Evolutionary conservation across 805 yeast species (phyloP), one percentile per base, ranked within the genome.

Genomic region (Ogataea nakhonphanomensis): DNA sequence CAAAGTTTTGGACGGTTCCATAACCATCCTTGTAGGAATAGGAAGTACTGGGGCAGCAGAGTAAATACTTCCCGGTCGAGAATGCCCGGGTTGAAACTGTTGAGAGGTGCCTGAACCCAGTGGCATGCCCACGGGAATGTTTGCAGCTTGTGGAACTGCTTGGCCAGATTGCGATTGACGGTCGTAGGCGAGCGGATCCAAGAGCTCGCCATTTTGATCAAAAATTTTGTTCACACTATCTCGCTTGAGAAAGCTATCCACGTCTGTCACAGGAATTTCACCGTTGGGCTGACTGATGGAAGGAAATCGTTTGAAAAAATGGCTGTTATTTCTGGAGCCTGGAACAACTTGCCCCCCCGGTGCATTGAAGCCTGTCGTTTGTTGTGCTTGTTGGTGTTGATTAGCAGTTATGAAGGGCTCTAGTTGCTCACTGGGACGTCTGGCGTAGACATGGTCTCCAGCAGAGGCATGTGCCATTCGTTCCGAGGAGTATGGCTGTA

Each of bases 381-480:
- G 37, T 28, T 42, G 49, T 27, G 39, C 46, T 31, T 39, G 39
- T 25, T 44, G 50, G 5, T 25, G 49, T 26, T 25, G 27, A n/a
- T 43, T 45, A 9, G 41, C 43, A 12, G 74, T 66, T 35, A 66
- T 61, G 47, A 72, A 73, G 1, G 76, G 72, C 39, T 74, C 79
- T 35, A 72, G 45, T 37, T 71, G 76, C 48, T 74, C 78, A 34
- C 75, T 66, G n/a, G 70, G 73, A 34, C 77, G 58, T 46, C 76
- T 60, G 32, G 37, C 57, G 43, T 45, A 51, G 45, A 54, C 50
- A 47, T 41, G 65, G 38, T 54, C 64, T 34, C 28, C 38, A 5
- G 52, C 28, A 11, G 32, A 44, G 10, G 51, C 34, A 27, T 53
- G 55, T 7, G 49, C 39, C 40, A 48, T 34, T 35, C 60, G 41